Percentiles rank a stretch among this genome's conserved stretches.
Evolutionary conservation across 2,329 filamentous ascomycete genomes (phyloP).

Genomic region (Stylonectria norvegica): DNA sequence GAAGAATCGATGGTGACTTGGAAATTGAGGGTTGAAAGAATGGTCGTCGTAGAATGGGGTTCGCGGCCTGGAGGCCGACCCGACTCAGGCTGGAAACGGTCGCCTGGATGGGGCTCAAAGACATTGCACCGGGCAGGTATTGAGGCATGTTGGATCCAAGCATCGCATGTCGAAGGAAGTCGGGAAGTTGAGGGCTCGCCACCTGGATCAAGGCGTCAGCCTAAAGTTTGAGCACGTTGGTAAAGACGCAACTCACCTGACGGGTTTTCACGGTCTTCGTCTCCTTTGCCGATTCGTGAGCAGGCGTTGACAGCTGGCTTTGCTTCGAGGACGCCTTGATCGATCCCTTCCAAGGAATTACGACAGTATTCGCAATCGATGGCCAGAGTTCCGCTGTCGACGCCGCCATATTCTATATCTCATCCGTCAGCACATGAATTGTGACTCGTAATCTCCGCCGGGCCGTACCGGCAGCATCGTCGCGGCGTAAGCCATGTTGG

Average conservation of each 20-base stretch:
- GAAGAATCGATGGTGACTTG: constrained; percentile 19
- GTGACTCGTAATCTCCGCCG: constrained; percentile 3
- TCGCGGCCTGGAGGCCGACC: constrained; percentile 30
- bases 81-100: constrained; percentile 24
- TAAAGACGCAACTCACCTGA: constrained; percentile 14
- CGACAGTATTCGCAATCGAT: constrained; percentile 41
- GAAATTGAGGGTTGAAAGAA: constrained; percentile 22
- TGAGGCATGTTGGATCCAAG: constrained; percentile 8
- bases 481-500: constrained; percentile 27
- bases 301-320: constrained; percentile 5
- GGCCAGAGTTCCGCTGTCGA: constrained; percentile 45
- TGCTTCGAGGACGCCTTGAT: constrained; percentile 9
- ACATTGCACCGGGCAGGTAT: constrained; percentile 7
- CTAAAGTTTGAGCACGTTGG: constrained; percentile 3
- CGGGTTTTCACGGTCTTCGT: constrained; percentile 8
- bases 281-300: constrained; percentile 9
- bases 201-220: constrained; percentile 16
- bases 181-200: constrained; percentile 21
- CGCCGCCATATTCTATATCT: constrained; percentile 38
- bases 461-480: constrained; percentile 29
- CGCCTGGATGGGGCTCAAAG: constrained; percentile 13
- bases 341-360: constrained; percentile 32
- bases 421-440: constrained; percentile 19
- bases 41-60: constrained; percentile 26
- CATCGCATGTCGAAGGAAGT: constrained; percentile 26